Conservation (phyloP, 176 grass and related monocot species). For the Puya raimondii region DNA sequence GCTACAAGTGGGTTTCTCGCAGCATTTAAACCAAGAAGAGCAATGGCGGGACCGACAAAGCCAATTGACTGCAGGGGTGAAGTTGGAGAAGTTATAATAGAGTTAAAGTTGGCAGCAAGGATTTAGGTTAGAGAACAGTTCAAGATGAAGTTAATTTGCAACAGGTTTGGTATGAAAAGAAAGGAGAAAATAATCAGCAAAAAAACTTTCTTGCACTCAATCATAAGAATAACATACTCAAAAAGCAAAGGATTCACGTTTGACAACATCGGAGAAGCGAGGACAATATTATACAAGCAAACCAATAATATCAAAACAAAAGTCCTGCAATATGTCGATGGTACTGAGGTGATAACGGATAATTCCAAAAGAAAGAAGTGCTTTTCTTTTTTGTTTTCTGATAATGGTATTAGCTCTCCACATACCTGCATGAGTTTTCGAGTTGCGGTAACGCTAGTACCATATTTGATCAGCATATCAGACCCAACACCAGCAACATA, state of each 20-base stretch:
- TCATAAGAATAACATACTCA: too few species aligned
- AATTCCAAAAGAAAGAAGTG: too few species aligned
- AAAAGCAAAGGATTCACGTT: too few species aligned
- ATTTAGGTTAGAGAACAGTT: background rate
- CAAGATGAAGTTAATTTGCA: background rate
- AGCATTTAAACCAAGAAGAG: slow-evolving; percentile 75
- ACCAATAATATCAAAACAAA: too few species aligned
- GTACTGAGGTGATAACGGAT: too few species aligned
- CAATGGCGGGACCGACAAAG: slow-evolving; percentile 76
- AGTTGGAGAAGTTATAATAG: slow-evolving; percentile 9
- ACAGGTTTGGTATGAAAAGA: too few species aligned
- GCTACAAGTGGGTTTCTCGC: slow-evolving; percentile 62
- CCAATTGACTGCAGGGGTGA: slow-evolving; percentile 64
- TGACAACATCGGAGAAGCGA: too few species aligned
- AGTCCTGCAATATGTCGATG: too few species aligned
- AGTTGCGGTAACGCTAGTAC: slow-evolving; percentile 63
- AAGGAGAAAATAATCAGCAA: too few species aligned
- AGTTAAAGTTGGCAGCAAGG: slow-evolving; percentile 7
- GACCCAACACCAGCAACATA: slow-evolving; percentile 73
- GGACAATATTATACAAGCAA: too few species aligned
- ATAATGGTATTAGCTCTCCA: background rate
- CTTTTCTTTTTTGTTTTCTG: too few species aligned
- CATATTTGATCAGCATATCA: slow-evolving; percentile 68
- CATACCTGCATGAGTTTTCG: slow-evolving; percentile 96
- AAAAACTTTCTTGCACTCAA: too few species aligned